These are phyloP conservation scores for Sporothrix pallida DNA, from an alignment of 2,329 filamentous ascomycete species.

Conservation along the genomic window DNA sequence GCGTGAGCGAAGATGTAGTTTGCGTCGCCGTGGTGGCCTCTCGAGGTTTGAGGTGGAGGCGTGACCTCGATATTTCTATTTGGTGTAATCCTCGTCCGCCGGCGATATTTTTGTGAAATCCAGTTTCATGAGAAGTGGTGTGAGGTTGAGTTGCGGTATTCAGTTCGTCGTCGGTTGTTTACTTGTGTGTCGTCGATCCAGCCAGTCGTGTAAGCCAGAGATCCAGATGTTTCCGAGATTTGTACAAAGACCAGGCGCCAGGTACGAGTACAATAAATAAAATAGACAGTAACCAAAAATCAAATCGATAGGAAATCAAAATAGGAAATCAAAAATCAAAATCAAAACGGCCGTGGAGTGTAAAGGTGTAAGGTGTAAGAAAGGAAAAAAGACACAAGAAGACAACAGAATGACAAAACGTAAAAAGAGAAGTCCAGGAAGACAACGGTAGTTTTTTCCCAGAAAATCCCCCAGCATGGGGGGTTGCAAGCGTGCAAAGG, in stretches of 20 bases:
- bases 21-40: slow-evolving; percentile 17
- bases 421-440: neutral
- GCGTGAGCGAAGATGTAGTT: neutral
- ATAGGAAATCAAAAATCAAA: slow-evolving; percentile 3
- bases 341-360: neutral
- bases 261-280: slow-evolving; percentile 13
- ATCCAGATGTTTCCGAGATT: neutral
- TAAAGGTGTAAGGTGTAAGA: too few relatives aligned
- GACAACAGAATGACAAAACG: slow-evolving; percentile 9
- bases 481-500: neutral
- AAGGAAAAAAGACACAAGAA: neutral
- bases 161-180: neutral
- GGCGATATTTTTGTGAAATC: neutral
- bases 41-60: neutral
- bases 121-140: neutral
- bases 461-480: slow-evolving; percentile 13
- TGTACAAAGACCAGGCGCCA: slow-evolving; percentile 13
- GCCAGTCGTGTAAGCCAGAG: slow-evolving; percentile 15
- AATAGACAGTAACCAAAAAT: neutral
- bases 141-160: neutral
- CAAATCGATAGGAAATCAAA: neutral
- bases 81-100: neutral
- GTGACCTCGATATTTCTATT: neutral
- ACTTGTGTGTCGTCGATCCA: slow-evolving; percentile 17
- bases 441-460: slow-evolving; percentile 13